phyloP scores from a whole-genome alignment of 139 green algal species.

The Asterochloris sp. region DNA sequence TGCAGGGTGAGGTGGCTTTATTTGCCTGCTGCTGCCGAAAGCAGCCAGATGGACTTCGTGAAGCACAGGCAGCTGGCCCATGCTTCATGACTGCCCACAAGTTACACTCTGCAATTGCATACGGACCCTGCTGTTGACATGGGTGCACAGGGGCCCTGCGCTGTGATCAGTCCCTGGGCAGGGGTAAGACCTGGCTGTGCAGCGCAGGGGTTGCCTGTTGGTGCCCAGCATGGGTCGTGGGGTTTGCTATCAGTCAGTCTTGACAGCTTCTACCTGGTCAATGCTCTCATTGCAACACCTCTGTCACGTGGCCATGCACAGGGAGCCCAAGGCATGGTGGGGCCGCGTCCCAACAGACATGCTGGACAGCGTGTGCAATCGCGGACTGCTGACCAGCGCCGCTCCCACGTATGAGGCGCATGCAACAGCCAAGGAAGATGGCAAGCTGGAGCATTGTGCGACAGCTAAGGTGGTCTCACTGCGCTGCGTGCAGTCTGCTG shows the following conservation, averaged over 20 bases:
- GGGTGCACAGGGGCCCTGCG: too few species aligned
- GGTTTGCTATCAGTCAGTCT: not conserved
- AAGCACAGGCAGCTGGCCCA: too few species aligned
- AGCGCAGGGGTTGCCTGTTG: too few species aligned
- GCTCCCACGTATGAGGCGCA: not conserved
- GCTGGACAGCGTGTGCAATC: slow-evolving; percentile 4
- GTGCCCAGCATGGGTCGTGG: not conserved
- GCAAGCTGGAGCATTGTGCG: not conserved
- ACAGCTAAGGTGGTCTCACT: not conserved
- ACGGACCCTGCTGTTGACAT: too few species aligned
- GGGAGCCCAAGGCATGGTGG: slow-evolving; percentile 13
- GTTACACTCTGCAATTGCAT: too few species aligned
- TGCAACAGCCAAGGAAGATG: not conserved
- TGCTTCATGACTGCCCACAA: too few species aligned
- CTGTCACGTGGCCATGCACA: not conserved
- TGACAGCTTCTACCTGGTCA: not conserved
- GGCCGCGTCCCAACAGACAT: not conserved
- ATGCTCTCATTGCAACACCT: not conserved
- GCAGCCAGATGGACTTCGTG: not conserved
- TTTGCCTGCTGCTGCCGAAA: not conserved
- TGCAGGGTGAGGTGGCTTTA: not conserved
- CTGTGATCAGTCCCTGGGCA: not conserved
- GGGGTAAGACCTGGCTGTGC: not conserved
- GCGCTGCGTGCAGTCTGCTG: not conserved
- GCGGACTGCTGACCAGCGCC: not conserved